These are phyloP conservation scores for Chrysosphaeria jannelii DNA, from an alignment of 2,329 filamentous ascomycete species.

Conservation along the genomic window DNA sequence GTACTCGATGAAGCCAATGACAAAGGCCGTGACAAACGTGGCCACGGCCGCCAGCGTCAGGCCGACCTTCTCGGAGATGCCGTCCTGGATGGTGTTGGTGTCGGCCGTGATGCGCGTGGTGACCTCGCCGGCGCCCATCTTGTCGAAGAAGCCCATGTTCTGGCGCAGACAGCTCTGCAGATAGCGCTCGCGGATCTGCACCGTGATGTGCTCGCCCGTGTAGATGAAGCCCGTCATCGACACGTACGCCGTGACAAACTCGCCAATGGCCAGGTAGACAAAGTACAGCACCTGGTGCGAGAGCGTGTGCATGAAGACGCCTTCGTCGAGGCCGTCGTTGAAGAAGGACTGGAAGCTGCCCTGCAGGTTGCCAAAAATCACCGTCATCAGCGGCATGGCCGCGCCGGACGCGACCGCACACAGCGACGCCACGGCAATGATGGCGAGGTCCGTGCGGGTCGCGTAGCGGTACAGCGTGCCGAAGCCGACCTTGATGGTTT, in stretches of 20 bases:
- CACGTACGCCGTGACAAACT: conserved; percentile 51
- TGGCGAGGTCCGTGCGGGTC: conserved; percentile 28
- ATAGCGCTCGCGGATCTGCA: conserved; percentile 57
- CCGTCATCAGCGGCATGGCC: conserved; percentile 50
- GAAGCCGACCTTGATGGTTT: conserved; percentile 31
- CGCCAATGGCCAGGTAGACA: conserved; percentile 53
- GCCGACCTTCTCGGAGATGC: conserved; percentile 69
- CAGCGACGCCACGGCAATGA: conserved; percentile 28
- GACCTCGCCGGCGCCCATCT: conserved; percentile 72
- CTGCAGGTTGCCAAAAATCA: conserved; percentile 51
- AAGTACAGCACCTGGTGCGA: conserved; percentile 46
- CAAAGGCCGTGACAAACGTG: conserved; percentile 64
- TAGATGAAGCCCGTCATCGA: conserved; percentile 77
- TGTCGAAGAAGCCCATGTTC: conserved; percentile 83
- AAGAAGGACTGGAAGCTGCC: conserved; percentile 39
- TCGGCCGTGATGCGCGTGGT: conserved; percentile 86
- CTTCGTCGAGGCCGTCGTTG: conserved; percentile 13
- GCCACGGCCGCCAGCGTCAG: conserved; percentile 47
- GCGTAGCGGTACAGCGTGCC: conserved; percentile 40
- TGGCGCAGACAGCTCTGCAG: conserved; percentile 58
- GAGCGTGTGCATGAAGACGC: conserved; percentile 28
- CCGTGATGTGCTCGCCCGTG: conserved; percentile 47
- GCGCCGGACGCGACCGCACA: conserved; percentile 34
- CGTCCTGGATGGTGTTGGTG: conserved; percentile 78
- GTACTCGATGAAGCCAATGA: conserved; percentile 72